Base-by-base conservation (phyloP, 1,139 yeast species). In the Geotrichum aggregatum region DNA sequence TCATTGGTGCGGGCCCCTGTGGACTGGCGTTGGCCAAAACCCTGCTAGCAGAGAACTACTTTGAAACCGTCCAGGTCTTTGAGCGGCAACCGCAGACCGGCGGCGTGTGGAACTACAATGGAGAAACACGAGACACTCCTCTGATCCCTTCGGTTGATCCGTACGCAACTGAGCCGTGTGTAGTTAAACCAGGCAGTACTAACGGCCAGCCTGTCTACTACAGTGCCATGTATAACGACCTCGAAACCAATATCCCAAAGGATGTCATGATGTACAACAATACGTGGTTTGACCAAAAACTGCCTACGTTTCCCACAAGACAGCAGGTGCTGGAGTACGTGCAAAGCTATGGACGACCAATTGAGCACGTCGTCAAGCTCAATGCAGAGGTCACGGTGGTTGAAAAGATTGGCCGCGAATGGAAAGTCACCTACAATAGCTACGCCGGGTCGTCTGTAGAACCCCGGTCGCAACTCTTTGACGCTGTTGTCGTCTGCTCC, bases 1-100 rank as follows among this genome's bases (percentile, higher is more conserved):
- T 67, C 10, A 59, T 82, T 38, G 89, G 91, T 2, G 86, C 79
- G 7, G 91, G 91, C 0, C 87, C 89, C 0, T 74, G 80, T 49
- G 89, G 88, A 3, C 73, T 82, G 4, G 83, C 80, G 1, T 66
- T 78, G 7, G 73, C 83, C 10, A 77, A 77, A 57, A 81, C 85
- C 0, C 68, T 82, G 19, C 54, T 75, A 3, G 72, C 71, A 10
- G 83, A 79, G 58, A 63, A 68, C 3, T 61, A 66, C 11, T 78
- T 80, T 57, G 67, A 69, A 24, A 66, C 64, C 44, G 69, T 81
- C 56, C 74, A 73, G 51, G 76, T 76, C 1, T 79, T 74, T 58
- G 86, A 80, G 60, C 75, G 76, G 58, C 71, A 82, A 56, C 58
- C 71, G 7, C 63, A 63, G 38, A 66, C 74, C 48, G 83, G 84